phyloP scores from a whole-genome alignment of 768 basidiomycete genomes.

The Strobilomyces dryophilus region DNA sequence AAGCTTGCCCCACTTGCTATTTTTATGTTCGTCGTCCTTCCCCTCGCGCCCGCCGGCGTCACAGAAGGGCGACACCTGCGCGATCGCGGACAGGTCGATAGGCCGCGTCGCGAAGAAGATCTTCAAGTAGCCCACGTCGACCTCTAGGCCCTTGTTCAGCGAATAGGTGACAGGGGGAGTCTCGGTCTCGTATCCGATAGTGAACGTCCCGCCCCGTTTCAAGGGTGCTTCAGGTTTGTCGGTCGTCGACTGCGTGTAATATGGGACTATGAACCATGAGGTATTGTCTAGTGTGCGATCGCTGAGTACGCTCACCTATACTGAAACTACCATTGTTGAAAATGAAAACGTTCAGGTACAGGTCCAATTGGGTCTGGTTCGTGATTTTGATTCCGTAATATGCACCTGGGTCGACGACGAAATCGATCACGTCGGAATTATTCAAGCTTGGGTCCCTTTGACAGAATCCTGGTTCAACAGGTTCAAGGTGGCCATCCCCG shows the following conservation, averaged over 20 bases:
- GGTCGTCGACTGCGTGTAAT: conserved; percentile 3
- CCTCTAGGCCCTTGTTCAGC: conserved; percentile 26
- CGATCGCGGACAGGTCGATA: conserved; percentile 33
- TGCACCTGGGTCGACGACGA: conserved; percentile 20
- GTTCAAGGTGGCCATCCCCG: neutral
- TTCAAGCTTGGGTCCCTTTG: neutral
- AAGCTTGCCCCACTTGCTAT: no score
- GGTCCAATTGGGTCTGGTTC: conserved; percentile 29
- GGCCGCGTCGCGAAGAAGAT: conserved; percentile 38
- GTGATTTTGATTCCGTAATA: conserved; percentile 34
- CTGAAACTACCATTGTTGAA: conserved; percentile 39
- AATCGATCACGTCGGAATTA: conserved; percentile 10
- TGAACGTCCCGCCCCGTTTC: conserved; percentile 8
- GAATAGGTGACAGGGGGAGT: conserved; percentile 31
- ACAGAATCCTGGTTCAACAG: conserved; percentile 2
- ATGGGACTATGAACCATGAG: conserved; percentile 7
- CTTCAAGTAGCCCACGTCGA: conserved; percentile 43
- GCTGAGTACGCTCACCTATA: conserved; percentile 27
- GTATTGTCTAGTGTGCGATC: neutral
- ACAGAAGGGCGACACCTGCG: conserved; percentile 12
- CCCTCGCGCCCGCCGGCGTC: neutral
- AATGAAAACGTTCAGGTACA: conserved; percentile 41
- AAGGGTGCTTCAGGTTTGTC: conserved; percentile 7
- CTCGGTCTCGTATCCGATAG: conserved; percentile 41
- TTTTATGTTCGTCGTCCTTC: no score